Evolutionary conservation across 441 rosid genomes (phyloP).

Genomic region (Syzygium malaccense): DNA sequence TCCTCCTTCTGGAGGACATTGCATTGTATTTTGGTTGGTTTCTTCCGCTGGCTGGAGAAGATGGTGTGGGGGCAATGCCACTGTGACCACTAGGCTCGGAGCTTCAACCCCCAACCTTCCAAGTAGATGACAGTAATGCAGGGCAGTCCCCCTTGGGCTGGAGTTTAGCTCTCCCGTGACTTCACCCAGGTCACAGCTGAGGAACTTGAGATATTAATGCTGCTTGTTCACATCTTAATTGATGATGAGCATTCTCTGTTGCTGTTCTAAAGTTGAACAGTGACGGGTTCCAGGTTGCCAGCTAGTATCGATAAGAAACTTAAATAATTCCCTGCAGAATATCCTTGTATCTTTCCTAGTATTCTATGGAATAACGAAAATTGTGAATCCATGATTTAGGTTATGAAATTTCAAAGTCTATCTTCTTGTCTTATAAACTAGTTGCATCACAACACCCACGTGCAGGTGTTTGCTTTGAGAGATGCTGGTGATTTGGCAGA

Average conservation of each 20-base stretch:
- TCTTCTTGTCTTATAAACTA: background rate
- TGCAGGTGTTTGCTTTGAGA: constrained; percentile 80
- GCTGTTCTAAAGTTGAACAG: background rate
- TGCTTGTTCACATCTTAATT: background rate
- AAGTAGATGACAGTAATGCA: background rate
- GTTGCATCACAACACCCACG: background rate
- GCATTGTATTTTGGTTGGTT: background rate
- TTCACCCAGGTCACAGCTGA: background rate
- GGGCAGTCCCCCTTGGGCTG: background rate
- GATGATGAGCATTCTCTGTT: background rate
- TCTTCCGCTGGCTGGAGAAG: background rate
- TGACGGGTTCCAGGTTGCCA: background rate
- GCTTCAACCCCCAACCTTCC: background rate
- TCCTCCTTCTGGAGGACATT: background rate
- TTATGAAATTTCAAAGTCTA: background rate
- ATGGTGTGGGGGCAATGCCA: background rate
- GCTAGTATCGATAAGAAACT: background rate
- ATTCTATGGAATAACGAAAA: background rate
- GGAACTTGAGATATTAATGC: background rate
- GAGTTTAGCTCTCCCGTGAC: background rate
- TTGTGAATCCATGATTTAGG: background rate
- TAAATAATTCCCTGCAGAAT: background rate
- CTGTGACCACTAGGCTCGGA: background rate
- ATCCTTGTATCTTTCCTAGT: background rate
- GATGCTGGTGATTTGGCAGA: constrained; percentile 81